Conservation (phyloP, 345 rosid species). For the Psidium guajava region DNA sequence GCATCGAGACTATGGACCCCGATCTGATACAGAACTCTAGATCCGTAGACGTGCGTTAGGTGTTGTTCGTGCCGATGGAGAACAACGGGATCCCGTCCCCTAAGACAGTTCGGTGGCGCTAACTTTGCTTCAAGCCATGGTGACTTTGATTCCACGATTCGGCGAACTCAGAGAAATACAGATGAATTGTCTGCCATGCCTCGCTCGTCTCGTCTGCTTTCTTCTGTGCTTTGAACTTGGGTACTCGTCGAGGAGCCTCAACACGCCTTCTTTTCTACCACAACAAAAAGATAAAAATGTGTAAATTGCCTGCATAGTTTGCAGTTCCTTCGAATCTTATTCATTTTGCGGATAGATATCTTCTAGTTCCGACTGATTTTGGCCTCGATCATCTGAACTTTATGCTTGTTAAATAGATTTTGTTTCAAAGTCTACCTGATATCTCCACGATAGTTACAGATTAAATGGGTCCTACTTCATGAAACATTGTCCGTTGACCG, state of each 20-base stretch:
- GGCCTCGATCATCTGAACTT: neutral
- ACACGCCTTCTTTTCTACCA: neutral
- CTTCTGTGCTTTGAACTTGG: neutral
- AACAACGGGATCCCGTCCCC: slow-evolving; percentile 9
- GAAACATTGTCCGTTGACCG: too few species aligned
- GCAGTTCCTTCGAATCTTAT: neutral
- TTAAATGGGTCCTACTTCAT: too few species aligned
- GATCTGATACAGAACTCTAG: slow-evolving; percentile 3
- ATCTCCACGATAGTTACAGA: neutral
- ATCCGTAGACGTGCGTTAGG: slow-evolving; percentile 20
- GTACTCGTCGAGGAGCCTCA: neutral
- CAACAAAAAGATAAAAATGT: neutral
- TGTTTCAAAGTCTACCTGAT: neutral
- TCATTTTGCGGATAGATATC: neutral
- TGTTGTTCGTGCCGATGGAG: slow-evolving; percentile 37
- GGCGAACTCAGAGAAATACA: neutral
- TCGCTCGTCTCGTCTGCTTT: neutral
- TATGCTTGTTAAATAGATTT: neutral
- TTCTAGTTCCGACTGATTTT: neutral
- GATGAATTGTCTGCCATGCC: neutral
- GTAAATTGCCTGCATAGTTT: neutral
- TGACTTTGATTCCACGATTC: neutral
- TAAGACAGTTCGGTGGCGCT: neutral
- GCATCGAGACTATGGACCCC: slow-evolving; percentile 19
- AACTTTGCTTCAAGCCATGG: neutral